Evolutionary conservation across 164 flowering plant genomes (phyloP), one percentile per base, ranked within the genome.

Genomic region (Aristolochia fimbriata): DNA sequence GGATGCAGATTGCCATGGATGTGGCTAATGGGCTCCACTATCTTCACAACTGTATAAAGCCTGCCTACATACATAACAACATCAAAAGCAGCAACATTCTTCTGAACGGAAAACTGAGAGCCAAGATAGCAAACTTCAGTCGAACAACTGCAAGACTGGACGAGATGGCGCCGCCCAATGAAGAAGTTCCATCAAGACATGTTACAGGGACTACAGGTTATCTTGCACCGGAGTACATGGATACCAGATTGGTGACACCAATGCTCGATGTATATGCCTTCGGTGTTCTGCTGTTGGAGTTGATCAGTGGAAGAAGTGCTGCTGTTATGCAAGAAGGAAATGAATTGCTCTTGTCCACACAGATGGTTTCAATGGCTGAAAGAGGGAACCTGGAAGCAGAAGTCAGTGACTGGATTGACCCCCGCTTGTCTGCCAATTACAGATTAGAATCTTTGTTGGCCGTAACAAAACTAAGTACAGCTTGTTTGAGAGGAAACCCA

Each of bases 221-320:
- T 73, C 70, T 82, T 76, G 90, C 90, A 5, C 91, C 90, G 0
- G 90, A 87, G 72, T 83, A 81, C 53, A n/a, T 81, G 13, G 76
- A 75, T 15, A 31, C 27, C 5, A 84, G 86, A 10, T 23, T 47
- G 19, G 68, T 80, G 13, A 76, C 86, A 37, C 66, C 85, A 0
- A 77, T 80, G 71, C 51, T 80, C 1, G 94, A 87, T 68, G 82
- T 82, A 4, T 85, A 78, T 71, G 85, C 88, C n/a, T 87, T 81
- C 63, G 95, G 94, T 20, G 80, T 85, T 16, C 72, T 89, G 50
- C n/a, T 87, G 64, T 60, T 87, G 66, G 91, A 87, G 49, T 65
- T 85, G 41, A 56, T 83, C 1, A 76, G 88, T 2, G 83, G 86
- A 14, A 77, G 73, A 65, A 77, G 75, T 23, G 77, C 77, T 5